Evolutionary conservation across 2,329 filamentous ascomycete species (phyloP).

Genomic region (Grosmannia clavigera): DNA sequence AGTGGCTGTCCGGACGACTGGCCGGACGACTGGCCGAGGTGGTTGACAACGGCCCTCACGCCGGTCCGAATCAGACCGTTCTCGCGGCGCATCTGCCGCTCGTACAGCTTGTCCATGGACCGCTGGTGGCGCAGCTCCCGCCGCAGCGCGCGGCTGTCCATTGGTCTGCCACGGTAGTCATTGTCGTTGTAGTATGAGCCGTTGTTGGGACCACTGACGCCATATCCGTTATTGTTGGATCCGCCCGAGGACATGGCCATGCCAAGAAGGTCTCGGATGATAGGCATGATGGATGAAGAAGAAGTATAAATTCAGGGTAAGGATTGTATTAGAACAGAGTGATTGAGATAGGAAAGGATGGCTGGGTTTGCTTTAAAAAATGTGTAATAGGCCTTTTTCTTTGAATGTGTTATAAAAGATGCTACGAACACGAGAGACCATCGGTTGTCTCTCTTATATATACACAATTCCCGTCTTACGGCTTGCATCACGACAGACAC

Average conservation of each 20-base stretch:
- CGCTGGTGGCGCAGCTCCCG: background rate
- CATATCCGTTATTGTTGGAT: background rate
- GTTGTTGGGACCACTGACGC: background rate
- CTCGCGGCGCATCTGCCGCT: background rate
- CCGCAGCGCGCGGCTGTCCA: background rate
- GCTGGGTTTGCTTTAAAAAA: too few relatives aligned
- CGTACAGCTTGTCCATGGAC: background rate
- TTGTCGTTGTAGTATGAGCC: background rate
- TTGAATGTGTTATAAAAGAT: too few relatives aligned
- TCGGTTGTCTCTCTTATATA: background rate
- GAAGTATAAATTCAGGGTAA: background rate
- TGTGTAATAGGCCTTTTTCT: too few relatives aligned
- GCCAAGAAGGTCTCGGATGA: background rate
- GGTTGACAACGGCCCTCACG: background rate
- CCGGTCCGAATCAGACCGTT: background rate
- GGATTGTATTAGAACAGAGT: background rate
- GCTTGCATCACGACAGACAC: background rate
- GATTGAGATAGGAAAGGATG: too few relatives aligned
- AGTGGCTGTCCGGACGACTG: background rate
- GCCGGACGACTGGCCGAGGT: background rate
- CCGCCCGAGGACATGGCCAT: background rate
- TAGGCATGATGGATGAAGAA: background rate
- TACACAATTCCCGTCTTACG: background rate
- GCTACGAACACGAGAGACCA: background rate
- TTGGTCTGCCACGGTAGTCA: background rate